Evolutionary conservation across 2,329 filamentous ascomycete genomes (phyloP).

Genomic region (Xylaria sp.): DNA sequence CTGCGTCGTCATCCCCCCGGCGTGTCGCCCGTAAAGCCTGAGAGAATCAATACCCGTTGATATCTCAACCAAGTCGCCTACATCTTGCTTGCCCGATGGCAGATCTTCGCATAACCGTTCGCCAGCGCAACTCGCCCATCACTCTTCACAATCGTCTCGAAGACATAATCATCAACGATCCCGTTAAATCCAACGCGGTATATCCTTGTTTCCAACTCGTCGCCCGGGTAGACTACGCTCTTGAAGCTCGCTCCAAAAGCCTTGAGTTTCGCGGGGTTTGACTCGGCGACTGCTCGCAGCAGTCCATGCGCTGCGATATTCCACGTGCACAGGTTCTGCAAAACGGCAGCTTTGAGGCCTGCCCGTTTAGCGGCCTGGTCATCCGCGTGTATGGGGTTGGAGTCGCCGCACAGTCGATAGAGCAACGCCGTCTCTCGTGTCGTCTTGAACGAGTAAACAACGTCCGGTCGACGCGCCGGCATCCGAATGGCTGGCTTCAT

Average conservation of each 20-base stretch:
- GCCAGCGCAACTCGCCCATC: constrained; percentile 33
- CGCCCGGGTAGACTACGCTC: constrained; percentile 43
- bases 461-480: constrained; percentile 33
- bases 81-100: constrained; percentile 28
- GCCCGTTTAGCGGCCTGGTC: constrained; percentile 21
- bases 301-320: constrained; percentile 42
- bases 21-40: constrained; percentile 9
- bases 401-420: constrained; percentile 44
- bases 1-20: constrained; percentile 7
- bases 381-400: constrained; percentile 36
- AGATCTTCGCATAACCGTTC: constrained; percentile 34
- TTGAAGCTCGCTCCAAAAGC: constrained; percentile 42
- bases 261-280: constrained; percentile 37
- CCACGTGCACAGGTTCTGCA: constrained; percentile 45
- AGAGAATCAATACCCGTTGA: background rate
- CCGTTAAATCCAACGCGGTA: constrained; percentile 35
- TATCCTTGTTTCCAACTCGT: constrained; percentile 40
- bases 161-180: constrained; percentile 34
- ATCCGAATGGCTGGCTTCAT: constrained; percentile 32
- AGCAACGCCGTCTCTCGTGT: constrained; percentile 37
- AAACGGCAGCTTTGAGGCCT: constrained; percentile 42
- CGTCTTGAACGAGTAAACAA: constrained; percentile 35
- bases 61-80: background rate
- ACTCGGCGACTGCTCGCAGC: constrained; percentile 36
- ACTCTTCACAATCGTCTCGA: constrained; percentile 36